phyloP scores from a whole-genome alignment of 208 protist species.

The Entamoeba dispar region DNA sequence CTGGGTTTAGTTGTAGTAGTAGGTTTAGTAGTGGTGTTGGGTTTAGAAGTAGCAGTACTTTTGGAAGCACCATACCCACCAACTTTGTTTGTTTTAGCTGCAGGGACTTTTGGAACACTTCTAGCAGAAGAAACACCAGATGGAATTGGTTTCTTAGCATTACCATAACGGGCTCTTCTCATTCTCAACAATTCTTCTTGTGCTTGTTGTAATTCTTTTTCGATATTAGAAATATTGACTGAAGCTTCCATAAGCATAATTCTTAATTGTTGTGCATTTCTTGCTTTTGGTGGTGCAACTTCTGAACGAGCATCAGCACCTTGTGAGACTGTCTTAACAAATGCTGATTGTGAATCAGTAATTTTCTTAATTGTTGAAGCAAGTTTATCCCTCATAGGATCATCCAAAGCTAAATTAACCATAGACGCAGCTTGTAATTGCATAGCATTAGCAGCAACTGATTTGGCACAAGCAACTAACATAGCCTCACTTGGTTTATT shows the following conservation, averaged over 20 bases:
- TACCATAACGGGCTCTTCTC: neutral
- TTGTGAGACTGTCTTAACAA: neutral
- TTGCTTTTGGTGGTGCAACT: neutral
- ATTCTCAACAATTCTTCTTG: neutral
- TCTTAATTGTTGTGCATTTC: neutral
- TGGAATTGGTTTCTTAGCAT: neutral
- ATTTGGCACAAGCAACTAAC: neutral
- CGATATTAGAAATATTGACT: neutral
- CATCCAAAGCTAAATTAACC: neutral
- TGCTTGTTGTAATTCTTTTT: neutral
- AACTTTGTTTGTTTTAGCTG: neutral
- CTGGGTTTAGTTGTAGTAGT: neutral
- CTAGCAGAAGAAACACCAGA: too few species aligned
- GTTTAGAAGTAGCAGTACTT: neutral
- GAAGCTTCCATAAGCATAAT: neutral
- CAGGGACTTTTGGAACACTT: neutral
- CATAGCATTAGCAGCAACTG: neutral
- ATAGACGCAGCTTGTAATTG: neutral
- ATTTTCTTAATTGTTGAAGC: neutral
- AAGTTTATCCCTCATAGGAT: neutral
- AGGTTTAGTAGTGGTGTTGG: neutral
- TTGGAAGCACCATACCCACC: neutral
- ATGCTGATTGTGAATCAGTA: neutral
- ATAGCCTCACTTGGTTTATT: neutral
- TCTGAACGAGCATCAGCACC: neutral